Evolutionary conservation across 2,329 filamentous ascomycete genomes (phyloP).

Genomic region (Dactylonectria estremocensis): DNA sequence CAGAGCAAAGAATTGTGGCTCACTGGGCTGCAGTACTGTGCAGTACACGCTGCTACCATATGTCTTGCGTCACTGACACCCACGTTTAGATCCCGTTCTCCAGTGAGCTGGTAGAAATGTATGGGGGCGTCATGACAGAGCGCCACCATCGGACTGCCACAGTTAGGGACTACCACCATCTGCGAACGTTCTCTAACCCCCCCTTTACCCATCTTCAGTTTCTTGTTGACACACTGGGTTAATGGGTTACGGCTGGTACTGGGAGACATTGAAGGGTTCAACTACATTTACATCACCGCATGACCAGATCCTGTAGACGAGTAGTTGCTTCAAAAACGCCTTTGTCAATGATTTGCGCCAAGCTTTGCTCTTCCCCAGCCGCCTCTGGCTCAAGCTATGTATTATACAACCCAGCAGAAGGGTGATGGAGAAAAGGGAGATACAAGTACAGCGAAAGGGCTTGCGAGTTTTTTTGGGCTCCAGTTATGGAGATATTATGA

Average conservation of each 20-base stretch:
- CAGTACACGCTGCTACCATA: neutral
- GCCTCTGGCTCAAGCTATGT: slow-evolving; percentile 52
- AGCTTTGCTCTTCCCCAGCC: slow-evolving; percentile 53
- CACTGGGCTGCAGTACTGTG: neutral
- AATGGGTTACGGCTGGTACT: neutral
- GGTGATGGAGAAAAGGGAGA: slow-evolving; percentile 51
- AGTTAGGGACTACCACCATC: too few relatives aligned
- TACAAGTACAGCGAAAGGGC: slow-evolving; percentile 55
- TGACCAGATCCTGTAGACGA: slow-evolving; percentile 27
- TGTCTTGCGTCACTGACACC: neutral
- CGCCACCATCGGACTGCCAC: neutral
- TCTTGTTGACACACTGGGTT: too few relatives aligned
- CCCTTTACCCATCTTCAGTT: neutral
- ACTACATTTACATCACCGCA: slow-evolving; percentile 22
- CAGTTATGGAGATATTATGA: slow-evolving; percentile 51
- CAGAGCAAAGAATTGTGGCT: neutral
- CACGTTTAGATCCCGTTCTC: neutral
- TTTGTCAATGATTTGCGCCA: slow-evolving; percentile 53
- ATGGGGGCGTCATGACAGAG: neutral
- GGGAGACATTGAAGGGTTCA: neutral
- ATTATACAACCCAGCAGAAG: slow-evolving; percentile 55
- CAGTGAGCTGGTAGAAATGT: neutral
- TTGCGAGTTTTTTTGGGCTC: slow-evolving; percentile 46
- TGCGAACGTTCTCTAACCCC: too few relatives aligned
- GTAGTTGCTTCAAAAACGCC: slow-evolving; percentile 48